Percentiles rank a stretch among this genome's conserved stretches.
Evolutionary conservation across 2,329 filamentous ascomycete species (phyloP).

Genomic region (Geosmithia putterillii): DNA sequence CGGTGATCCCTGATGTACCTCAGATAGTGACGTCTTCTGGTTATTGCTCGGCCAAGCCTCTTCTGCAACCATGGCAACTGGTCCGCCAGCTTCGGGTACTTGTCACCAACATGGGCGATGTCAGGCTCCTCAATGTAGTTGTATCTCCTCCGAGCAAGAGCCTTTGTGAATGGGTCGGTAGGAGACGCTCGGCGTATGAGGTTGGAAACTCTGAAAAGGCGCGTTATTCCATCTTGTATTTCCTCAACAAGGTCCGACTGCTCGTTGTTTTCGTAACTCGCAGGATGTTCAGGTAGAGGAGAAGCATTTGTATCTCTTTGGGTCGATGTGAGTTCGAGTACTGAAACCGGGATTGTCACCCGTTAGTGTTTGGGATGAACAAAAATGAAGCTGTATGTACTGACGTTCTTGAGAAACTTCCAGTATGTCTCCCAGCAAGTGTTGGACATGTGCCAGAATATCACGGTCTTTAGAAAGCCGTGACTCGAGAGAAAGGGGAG

Average conservation of each 20-base stretch:
- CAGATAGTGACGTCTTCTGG: conserved; percentile 2
- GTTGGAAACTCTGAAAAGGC: neutral
- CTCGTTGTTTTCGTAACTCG: neutral
- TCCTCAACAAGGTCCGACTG: neutral
- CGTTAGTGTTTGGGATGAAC: neutral
- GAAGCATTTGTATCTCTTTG: neutral
- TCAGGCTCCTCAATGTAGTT: neutral
- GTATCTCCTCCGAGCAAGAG: neutral
- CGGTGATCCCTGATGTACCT: conserved; percentile 2
- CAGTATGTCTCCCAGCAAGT: neutral
- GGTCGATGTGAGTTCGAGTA: too few relatives aligned
- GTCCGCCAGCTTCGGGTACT: conserved; percentile 2
- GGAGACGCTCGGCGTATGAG: conserved; percentile 2
- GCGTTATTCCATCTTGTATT: neutral
- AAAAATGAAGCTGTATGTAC: neutral
- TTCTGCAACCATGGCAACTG: neutral
- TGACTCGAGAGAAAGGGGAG: neutral
- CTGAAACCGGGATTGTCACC: too few relatives aligned
- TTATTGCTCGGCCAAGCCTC: conserved; percentile 2
- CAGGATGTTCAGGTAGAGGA: neutral
- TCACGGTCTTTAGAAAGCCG: neutral
- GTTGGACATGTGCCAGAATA: neutral
- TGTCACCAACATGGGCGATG: conserved; percentile 1
- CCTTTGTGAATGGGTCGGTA: conserved; percentile 1
- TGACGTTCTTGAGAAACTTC: neutral